Percentiles rank a stretch among this genome's conserved stretches.
phyloP scores from a whole-genome alignment of 108 stramenopile genomes.

The Cyclotella sp. region DNA sequence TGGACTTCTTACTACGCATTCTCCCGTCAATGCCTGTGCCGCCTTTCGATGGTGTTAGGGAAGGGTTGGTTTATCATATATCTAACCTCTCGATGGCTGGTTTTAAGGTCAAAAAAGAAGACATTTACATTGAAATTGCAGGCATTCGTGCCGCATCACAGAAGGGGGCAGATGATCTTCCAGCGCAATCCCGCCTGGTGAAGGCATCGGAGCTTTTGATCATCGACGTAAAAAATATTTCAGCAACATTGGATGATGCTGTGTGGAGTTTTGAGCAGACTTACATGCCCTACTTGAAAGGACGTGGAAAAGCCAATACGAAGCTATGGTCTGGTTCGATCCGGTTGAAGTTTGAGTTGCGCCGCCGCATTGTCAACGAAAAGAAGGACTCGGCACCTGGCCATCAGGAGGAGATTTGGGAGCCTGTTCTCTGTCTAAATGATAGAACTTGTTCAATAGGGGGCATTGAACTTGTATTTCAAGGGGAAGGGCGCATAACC shows the following conservation, averaged over 20 bases:
- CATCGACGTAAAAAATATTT: slow-evolving; percentile 85
- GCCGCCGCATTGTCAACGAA: slow-evolving; percentile 49
- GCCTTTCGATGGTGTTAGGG: slow-evolving; percentile 88
- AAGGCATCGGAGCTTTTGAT: slow-evolving; percentile 85
- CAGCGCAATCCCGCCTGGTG: slow-evolving; percentile 36
- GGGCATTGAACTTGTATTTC: slow-evolving; percentile 72
- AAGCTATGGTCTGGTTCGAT: slow-evolving; percentile 79
- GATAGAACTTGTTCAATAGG: slow-evolving; percentile 81
- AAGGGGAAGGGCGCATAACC: slow-evolving; percentile 79
- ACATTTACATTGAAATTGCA: slow-evolving; percentile 86
- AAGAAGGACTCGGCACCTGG: slow-evolving; percentile 24
- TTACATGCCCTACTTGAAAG: slow-evolving; percentile 91
- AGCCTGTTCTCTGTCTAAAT: slow-evolving; percentile 87
- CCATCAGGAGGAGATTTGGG: slow-evolving; percentile 56
- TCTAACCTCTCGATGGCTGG: slow-evolving; percentile 89
- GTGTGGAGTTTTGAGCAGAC: slow-evolving; percentile 92
- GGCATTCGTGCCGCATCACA: slow-evolving; percentile 81
- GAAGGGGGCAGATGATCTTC: slow-evolving; percentile 6
- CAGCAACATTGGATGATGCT: slow-evolving; percentile 82
- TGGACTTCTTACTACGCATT: slow-evolving; percentile 85
- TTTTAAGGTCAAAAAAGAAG: slow-evolving; percentile 88
- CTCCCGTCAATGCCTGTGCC: slow-evolving; percentile 89
- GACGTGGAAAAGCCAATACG: slow-evolving; percentile 79
- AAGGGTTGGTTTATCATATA: slow-evolving; percentile 85
- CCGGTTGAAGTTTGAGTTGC: slow-evolving; percentile 85